A percentile compares a stretch with the other conserved stretches of the same genome.
Evolutionary conservation across 176 grass and related monocot genomes (phyloP).

Genomic region (Hsuehochloa calcarea): DNA sequence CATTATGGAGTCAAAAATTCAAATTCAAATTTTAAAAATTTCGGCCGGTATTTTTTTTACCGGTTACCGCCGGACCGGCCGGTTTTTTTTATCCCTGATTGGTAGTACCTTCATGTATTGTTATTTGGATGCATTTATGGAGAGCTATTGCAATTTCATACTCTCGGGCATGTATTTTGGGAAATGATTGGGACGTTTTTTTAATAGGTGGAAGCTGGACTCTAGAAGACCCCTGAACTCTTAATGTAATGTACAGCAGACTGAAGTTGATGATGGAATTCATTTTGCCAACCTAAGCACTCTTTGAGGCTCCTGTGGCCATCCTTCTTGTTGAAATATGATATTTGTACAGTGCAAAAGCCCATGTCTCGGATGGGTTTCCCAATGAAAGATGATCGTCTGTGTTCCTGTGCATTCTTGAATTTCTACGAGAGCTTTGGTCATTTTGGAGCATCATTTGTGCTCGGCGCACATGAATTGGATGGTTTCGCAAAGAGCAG

Average conservation of each 20-base stretch:
- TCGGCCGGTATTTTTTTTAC: too few species aligned
- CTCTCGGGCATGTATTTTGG: not conserved
- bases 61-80: too few species aligned
- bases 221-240: conserved; percentile 60
- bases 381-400: not conserved
- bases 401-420: not conserved
- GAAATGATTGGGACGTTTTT: not conserved
- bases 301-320: not conserved
- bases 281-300: conserved; percentile 7
- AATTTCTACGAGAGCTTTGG: conserved; percentile 15
- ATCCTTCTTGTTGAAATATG: conserved; percentile 20
- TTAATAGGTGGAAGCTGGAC: conserved; percentile 48
- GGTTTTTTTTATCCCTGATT: too few species aligned
- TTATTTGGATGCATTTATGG: not conserved
- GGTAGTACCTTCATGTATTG: not conserved
- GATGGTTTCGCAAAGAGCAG: not conserved
- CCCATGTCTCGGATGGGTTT: not conserved
- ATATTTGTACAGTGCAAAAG: conserved; percentile 37
- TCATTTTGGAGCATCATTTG: conserved; percentile 8
- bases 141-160: not conserved
- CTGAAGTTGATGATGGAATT: not conserved
- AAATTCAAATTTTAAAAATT: too few species aligned
- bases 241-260: not conserved
- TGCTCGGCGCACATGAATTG: not conserved
- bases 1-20: too few species aligned